Evolutionary conservation across 2,329 filamentous ascomycete species (phyloP), one percentile per base, ranked within the genome.

Genomic region (Alternaria viburni): DNA sequence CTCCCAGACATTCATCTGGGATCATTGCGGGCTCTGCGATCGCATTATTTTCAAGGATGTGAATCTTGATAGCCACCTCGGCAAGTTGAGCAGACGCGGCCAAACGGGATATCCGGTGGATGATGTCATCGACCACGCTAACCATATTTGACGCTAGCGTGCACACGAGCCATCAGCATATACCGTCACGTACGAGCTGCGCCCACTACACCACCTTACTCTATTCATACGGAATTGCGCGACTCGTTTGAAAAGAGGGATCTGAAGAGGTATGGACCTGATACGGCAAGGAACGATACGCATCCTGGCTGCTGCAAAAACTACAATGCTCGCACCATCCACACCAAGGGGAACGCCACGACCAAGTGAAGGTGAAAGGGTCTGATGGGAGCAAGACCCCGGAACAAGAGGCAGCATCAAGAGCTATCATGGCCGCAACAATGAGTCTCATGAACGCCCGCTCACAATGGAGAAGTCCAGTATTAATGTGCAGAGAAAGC

Each of bases 21-120:
- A 4, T 2, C 1, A 4, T 23, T 13, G 5, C 0, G 4, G n/a
- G 21, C 32, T 15, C n/a, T 9, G 3, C 4, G 19, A 15, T 23
- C 49, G 23, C 7, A n/a, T 6, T 7, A 2, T 6, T 3, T 11
- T n/a, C 8, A 17, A n/a, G 15, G 32, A 12, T 13, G 19, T 8
- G 49, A 28, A n/a, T n/a, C 6, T 13, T 52, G 49, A 36, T 9
- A n/a, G 3, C 10, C 13, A 25, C 36, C 8, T 41, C 36, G 32
- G 2, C 32, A n/a, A 5, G 32, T 1, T 41, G 15, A 41, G 32
- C 15, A n/a, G 32, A 41, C 10, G 32, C 4, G 12, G 32, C 32
- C 32, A n/a, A n/a, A 36, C 15, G 32, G 3, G 8, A 41, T 3
- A n/a, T 10, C 8, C 15, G 6, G 9, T 41, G 36, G 36, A 17